Evolutionary conservation across 2,329 filamentous ascomycete genomes (phyloP).

Genomic region (Escovopsis sp.): DNA sequence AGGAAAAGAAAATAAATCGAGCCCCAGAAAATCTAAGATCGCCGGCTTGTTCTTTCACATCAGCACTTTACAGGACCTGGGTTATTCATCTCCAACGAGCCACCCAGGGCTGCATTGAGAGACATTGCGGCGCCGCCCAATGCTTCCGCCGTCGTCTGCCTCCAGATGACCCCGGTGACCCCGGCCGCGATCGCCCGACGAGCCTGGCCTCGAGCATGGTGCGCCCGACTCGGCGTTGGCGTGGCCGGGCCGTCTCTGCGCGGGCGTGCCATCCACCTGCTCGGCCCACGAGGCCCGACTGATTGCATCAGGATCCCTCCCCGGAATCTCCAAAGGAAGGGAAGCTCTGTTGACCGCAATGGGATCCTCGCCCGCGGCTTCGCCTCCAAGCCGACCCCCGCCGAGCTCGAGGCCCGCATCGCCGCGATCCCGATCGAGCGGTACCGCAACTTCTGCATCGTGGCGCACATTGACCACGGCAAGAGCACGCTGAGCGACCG

Average conservation of each 20-base stretch:
- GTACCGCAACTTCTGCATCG: slow-evolving; percentile 94
- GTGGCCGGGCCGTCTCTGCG: not conserved
- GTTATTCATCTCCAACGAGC: too few species aligned
- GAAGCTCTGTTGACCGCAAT: not conserved
- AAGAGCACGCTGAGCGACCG: slow-evolving; percentile 93
- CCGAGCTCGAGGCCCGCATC: slow-evolving; percentile 37
- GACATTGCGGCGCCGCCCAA: slow-evolving; percentile 1
- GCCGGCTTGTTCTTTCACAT: too few species aligned
- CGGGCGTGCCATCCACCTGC: not conserved
- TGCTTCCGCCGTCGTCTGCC: slow-evolving; percentile 4
- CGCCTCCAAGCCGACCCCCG: slow-evolving; percentile 16
- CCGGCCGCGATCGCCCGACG: slow-evolving; percentile 15
- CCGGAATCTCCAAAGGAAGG: too few species aligned
- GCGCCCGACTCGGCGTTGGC: slow-evolving; percentile 6
- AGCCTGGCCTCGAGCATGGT: slow-evolving; percentile 23
- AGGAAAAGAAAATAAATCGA: too few species aligned
- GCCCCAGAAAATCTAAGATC: too few species aligned
- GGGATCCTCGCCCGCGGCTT: slow-evolving; percentile 4
- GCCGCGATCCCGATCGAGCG: slow-evolving; percentile 62
- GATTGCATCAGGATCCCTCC: not conserved
- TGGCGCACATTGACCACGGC: slow-evolving; percentile 96
- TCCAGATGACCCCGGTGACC: slow-evolving; percentile 21
- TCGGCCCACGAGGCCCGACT: not conserved
- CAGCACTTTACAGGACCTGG: too few species aligned
- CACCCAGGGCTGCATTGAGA: too few species aligned